Base-by-base conservation (phyloP, 1,284 basidiomycete species). In the Ceratobasidium sp. region DNA sequence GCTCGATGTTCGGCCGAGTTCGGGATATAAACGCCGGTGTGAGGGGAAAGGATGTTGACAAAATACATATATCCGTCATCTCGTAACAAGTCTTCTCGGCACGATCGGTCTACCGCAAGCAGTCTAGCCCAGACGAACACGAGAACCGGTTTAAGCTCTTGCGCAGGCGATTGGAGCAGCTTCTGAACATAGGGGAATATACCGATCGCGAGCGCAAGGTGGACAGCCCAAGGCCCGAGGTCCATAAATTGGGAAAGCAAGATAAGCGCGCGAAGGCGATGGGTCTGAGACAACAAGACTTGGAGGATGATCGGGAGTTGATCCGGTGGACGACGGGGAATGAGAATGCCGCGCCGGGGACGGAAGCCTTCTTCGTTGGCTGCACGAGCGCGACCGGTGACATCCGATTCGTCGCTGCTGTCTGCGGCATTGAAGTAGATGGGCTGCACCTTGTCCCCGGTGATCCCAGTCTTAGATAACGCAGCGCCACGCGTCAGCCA, bases 81-180 rank as follows among this genome's bases (percentile, higher is more conserved):
- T 79, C 94, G 95, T 81, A 95, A 91, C 6, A 99, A 87, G 83
- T 99, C 97, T 61, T 93, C 90, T 84, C 99, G 97, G 79, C 98
- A 98, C 26, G 93, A 92, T 7, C 94, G 92, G 84, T 99, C 98
- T 42, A 99, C 97, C 1, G 97, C 97, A 28, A 99, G 90, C 79
- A 99, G 98, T 20, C 97, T 91, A 0, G 97, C 95, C 98, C 98
- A 99, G 80, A 99, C 99, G 87, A 99, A 99, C 82, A 99, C 98
- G 44, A 99, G 89, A n/a, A 99, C 97, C 0, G 98, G 97, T 70
- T 97, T 94, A 42, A 99, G 90, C 83, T 99, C 97, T 80, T 94
- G 93, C 0, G 96, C 96, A 0, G 97, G 97, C 0, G 97, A 97
- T 85, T 98, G 97, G 2, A 99, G 89, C 5, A 99, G 90, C 83